Evolutionary conservation across 2,329 filamentous ascomycete species (phyloP).

Genomic region (Ophiostoma piceae): DNA sequence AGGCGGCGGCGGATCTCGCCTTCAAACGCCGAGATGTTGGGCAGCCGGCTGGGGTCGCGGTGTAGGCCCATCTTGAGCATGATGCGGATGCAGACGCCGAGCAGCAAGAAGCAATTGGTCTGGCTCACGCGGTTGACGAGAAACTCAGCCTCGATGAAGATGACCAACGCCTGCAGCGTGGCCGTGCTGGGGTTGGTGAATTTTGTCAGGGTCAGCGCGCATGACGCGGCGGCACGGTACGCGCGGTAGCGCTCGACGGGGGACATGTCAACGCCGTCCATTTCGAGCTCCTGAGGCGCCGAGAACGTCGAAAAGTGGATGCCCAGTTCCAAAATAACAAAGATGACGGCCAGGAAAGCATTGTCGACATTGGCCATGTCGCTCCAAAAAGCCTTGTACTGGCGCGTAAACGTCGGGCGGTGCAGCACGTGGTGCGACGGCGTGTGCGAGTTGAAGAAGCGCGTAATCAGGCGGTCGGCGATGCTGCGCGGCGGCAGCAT

Average conservation of each 20-base stretch:
- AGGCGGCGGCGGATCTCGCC: constrained; percentile 51
- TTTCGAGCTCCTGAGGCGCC: constrained; percentile 41
- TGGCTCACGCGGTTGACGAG: constrained; percentile 47
- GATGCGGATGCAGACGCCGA: constrained; percentile 46
- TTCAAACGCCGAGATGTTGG: constrained; percentile 47
- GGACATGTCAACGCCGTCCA: constrained; percentile 40
- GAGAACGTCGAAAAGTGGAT: constrained; percentile 43
- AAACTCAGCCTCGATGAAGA: constrained; percentile 52
- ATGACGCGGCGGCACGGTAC: constrained; percentile 48
- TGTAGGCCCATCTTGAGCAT: constrained; percentile 57
- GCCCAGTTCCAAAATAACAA: constrained; percentile 32
- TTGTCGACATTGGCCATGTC: constrained; percentile 26
- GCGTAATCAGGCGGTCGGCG: constrained; percentile 47
- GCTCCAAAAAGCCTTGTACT: constrained; percentile 32
- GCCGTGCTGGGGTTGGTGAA: constrained; percentile 46
- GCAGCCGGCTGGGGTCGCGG: constrained; percentile 49
- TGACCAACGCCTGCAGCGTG: constrained; percentile 47
- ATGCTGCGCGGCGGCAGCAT: constrained; percentile 44
- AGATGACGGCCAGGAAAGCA: constrained; percentile 34
- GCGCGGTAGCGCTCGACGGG: constrained; percentile 45
- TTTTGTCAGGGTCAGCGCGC: constrained; percentile 47
- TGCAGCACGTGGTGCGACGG: constrained; percentile 49
- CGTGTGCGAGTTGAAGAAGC: constrained; percentile 50
- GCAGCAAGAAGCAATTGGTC: constrained; percentile 51
- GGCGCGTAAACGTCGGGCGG: constrained; percentile 37